Evolutionary conservation across 306 rosid species (phyloP), one percentile per base, ranked within the genome.

Genomic region (Alnus rubra): DNA sequence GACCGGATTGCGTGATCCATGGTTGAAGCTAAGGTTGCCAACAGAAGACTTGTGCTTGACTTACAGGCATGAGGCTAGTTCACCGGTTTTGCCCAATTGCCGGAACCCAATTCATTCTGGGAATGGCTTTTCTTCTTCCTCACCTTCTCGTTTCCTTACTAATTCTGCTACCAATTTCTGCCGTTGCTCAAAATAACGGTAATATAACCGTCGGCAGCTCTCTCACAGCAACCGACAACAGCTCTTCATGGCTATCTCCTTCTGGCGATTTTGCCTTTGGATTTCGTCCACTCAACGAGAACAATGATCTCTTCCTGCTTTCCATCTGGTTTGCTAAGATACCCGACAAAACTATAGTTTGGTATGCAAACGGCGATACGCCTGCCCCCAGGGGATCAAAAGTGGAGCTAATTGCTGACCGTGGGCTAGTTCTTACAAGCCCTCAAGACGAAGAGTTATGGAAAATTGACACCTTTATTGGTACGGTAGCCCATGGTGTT

Each of bases 201-300:
- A 80, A 31, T 1, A 30, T 85, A 8, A 19, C 5, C 1, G 82
- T 84, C 5, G 91, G 90, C 9, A 69, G 42, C 31, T 82, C 76
- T 69, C 55, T 71, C 18, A 18, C 47, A 7, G 92, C 95, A 67
- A 68, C 49, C 18, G 63, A 44, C 9, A 59, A 59, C 77, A 77
- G 23, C 33, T 4, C 81, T 72, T 2, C 87, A 39, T 91, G 90
- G 93, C 37, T 86, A 11, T 92, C 94, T 5, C 87, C 92, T 65
- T 85, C 90, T 3, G 83, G 81, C 16, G 89, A 89, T 62, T 92
- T 92, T 65, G 89, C 92, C 31, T 89, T 89, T 53, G 88, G 94
- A n/a, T 88, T 91, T 80, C 60, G 49, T 12, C 82, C 75, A n/a
- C 79, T 73, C n/a, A 0, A 59, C 0, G 37, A 19, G 0, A 75